Base-by-base conservation (phyloP, 441 rosid species). In the Euphorbia schlechtendalii region DNA sequence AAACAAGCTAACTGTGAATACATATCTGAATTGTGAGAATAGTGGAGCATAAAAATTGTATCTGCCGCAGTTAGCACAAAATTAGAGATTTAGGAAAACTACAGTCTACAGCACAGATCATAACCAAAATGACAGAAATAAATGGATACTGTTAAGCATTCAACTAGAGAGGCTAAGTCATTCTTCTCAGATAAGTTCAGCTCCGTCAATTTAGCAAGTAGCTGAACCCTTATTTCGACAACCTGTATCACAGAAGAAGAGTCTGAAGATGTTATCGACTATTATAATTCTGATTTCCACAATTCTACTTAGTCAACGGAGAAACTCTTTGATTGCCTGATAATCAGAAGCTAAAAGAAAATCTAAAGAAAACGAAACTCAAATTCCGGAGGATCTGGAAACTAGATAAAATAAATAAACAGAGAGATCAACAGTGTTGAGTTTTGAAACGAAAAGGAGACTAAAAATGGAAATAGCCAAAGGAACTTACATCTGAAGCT, bases 91-190 rank as follows among this genome's bases (percentile, higher is more conserved):
- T 32, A 34, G 48, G 12, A 30, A 56, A 30, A 56, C 9, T 56
- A 32, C 12, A 56, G 41, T 5, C 18, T 5, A 22, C 22, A 22
- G n/a, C n/a, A n/a, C n/a, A n/a, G n/a, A n/a, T 41, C 36, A 18
- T 8, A 6, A 40, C 17, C 28, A 14, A 27, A 38, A 28, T 1
- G 2, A 32, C 6, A 41, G 10, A 15, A 53, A 57, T 10, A 34
- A 32, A 46, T 10, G 95, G 95, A 86, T 87, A 86, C 95, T 21
- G 81, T 54, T 4, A 90, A 69, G 76, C 68, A 76, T 36, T 84
- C 74, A 2, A 83, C 65, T 7, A 83, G 73, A 63, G 75, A 73
- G 7, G 78, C 78, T 60, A 77, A 20, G 49, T 83, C 83, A 34
- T 80, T 74, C 55, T 73, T 75, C 61, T 83, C 79, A 9, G 51